Evolutionary conservation across 495 filamentous ascomycete species (phyloP).

Genomic region (Tuber calosporum): DNA sequence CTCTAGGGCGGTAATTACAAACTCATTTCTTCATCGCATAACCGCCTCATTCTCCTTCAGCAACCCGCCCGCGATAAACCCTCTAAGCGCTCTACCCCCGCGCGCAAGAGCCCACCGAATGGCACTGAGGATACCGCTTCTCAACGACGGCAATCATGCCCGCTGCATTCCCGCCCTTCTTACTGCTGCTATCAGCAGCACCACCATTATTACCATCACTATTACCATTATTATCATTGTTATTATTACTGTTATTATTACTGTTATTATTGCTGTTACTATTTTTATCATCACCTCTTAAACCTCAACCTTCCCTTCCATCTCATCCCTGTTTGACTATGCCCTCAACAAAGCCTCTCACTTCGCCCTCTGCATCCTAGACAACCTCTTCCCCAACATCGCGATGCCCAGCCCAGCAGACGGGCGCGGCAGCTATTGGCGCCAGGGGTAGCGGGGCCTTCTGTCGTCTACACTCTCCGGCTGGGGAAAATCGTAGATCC

Average conservation of each 20-base stretch:
- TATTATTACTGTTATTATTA: slow-evolving; percentile 33
- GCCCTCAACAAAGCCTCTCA: slow-evolving; percentile 42
- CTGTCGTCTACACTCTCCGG: slow-evolving; percentile 48
- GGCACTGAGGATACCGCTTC: slow-evolving; percentile 48
- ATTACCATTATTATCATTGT: slow-evolving; percentile 1
- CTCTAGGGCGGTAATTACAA: background rate
- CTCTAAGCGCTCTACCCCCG: slow-evolving; percentile 48
- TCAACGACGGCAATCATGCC: slow-evolving; percentile 48
- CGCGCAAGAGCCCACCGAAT: slow-evolving; percentile 55
- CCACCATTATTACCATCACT: slow-evolving; percentile 32
- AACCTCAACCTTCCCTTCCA: slow-evolving; percentile 8
- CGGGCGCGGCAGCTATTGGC: slow-evolving; percentile 49
- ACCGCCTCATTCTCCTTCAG: slow-evolving; percentile 10
- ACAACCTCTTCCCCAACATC: background rate
- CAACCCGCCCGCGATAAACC: slow-evolving; percentile 39
- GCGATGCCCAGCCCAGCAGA: slow-evolving; percentile 51
- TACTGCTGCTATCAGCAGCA: slow-evolving; percentile 36
- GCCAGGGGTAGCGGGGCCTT: slow-evolving; percentile 54
- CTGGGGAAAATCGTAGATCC: slow-evolving; percentile 47
- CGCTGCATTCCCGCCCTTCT: background rate
- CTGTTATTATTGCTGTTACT: background rate
- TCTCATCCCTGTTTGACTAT: slow-evolving; percentile 40
- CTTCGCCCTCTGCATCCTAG: slow-evolving; percentile 46
- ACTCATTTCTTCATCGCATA: background rate
- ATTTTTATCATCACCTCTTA: background rate